phyloP scores from a whole-genome alignment of 179 eudicot genomes.

The Silene coronaria region DNA sequence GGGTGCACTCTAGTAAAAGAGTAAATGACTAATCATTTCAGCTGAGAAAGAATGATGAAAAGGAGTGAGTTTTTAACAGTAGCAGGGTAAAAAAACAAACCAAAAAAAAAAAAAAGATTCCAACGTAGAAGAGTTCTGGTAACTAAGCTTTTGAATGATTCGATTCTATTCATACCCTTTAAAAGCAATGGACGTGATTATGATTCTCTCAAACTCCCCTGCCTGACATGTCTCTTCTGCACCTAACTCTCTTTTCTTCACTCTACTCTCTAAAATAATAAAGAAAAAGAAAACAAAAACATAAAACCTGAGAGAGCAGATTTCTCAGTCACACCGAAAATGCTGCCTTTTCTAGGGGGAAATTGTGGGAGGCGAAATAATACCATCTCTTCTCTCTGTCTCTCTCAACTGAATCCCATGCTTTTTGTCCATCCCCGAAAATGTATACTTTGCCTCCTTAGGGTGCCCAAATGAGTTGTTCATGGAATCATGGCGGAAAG shows the following conservation, averaged over 20 bases:
- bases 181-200: constrained; percentile 28
- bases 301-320: constrained; percentile 8
- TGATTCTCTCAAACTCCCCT: constrained; percentile 17
- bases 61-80: constrained; percentile 13
- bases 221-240: constrained; percentile 33
- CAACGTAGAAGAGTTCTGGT: constrained; percentile 9
- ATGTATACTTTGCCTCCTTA: constrained; percentile 35
- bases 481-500: no score
- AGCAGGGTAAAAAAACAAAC: neutral
- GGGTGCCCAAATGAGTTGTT: constrained; percentile 5
- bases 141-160: constrained; percentile 18
- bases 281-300: neutral
- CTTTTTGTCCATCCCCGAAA: constrained; percentile 32
- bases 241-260: neutral
- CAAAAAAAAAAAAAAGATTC: constrained; percentile 26
- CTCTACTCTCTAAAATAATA: neutral
- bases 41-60: constrained; percentile 33
- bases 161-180: constrained; percentile 25
- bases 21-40: constrained; percentile 35
- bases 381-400: constrained; percentile 3
- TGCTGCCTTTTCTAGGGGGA: constrained; percentile 20
- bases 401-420: constrained; percentile 27
- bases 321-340: constrained; percentile 17
- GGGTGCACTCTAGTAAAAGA: constrained; percentile 31
- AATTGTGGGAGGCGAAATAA: constrained; percentile 32